Percentiles rank a stretch among this genome's conserved stretches.
Evolutionary conservation across 2,329 filamentous ascomycete genomes (phyloP).

Genomic region (Monilinia fructigena): DNA sequence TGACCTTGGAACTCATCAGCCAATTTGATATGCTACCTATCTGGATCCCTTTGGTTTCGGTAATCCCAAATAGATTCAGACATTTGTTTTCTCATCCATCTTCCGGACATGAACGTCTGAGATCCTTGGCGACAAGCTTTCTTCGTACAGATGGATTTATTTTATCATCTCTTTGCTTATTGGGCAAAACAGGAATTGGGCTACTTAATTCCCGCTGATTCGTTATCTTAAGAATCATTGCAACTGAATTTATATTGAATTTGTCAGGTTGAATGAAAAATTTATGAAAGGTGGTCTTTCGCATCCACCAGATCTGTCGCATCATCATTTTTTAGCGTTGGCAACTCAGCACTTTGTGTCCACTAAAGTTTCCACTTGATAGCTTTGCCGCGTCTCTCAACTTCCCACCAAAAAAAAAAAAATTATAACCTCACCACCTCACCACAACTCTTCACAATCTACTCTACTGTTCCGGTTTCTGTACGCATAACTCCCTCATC

Average conservation of each 20-base stretch:
- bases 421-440: not conserved
- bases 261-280: not conserved
- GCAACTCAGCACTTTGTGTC: not conserved
- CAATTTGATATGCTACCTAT: not conserved
- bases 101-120: not conserved
- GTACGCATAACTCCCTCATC: not conserved
- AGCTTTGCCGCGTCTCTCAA: conserved; percentile 17
- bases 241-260: not conserved
- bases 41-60: not conserved
- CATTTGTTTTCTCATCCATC: not conserved
- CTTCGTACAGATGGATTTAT: not conserved
- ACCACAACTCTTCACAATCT: not conserved
- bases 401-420: conserved; percentile 10
- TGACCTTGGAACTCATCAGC: not conserved
- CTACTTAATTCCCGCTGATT: no score
- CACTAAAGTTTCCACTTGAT: conserved; percentile 15
- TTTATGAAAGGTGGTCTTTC: conserved; percentile 9
- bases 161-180: not conserved
- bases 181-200: not conserved
- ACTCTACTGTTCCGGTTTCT: not conserved
- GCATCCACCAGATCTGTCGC: not conserved
- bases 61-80: not conserved
- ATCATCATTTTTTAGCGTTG: not conserved
- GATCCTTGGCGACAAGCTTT: not conserved
- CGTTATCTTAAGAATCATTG: not conserved